Evolutionary conservation across 352 stramenopile species (phyloP).

Genomic region (Achlya hypogyna): DNA sequence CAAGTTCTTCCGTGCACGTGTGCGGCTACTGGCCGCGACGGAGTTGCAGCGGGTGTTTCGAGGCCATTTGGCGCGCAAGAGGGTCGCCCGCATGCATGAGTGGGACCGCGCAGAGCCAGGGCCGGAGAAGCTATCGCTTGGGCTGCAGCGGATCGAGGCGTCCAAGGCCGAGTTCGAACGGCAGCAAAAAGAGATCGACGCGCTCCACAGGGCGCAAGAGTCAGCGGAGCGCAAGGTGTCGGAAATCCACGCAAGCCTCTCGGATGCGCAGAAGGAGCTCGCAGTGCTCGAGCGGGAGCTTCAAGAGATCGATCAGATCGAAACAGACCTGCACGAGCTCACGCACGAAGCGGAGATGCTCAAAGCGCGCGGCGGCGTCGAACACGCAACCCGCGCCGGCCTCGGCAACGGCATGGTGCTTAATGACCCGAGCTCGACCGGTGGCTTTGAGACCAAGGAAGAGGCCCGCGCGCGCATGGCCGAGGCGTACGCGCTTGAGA

Average conservation of each 20-base stretch:
- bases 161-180: slow-evolving; percentile 88
- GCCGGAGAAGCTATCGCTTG: slow-evolving; percentile 82
- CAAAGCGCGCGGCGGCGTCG: slow-evolving; percentile 44
- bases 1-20: slow-evolving; percentile 48
- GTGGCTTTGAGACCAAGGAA: slow-evolving; percentile 39
- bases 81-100: slow-evolving; percentile 54
- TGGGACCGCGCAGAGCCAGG: slow-evolving; percentile 84
- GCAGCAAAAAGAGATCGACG: slow-evolving; percentile 89
- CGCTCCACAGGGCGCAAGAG: slow-evolving; percentile 86
- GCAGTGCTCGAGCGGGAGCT: slow-evolving; percentile 85
- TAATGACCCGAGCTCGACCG: slow-evolving; percentile 18
- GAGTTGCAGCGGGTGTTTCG: slow-evolving; percentile 89
- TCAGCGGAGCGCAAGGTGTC: slow-evolving; percentile 80
- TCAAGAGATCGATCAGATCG: slow-evolving; percentile 89
- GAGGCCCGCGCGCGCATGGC: slow-evolving; percentile 44
- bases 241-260: slow-evolving; percentile 84
- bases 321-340: slow-evolving; percentile 81
- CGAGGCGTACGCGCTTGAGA: slow-evolving; percentile 86
- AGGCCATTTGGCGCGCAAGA: slow-evolving; percentile 63
- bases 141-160: slow-evolving; percentile 87
- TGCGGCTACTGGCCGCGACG: slow-evolving; percentile 63
- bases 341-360: slow-evolving; percentile 87
- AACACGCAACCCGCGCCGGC: slow-evolving; percentile 28
- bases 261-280: slow-evolving; percentile 86
- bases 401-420: slow-evolving; percentile 12